Evolutionary conservation across 441 rosid genomes (phyloP).

Genomic region (Jatropha multifida): DNA sequence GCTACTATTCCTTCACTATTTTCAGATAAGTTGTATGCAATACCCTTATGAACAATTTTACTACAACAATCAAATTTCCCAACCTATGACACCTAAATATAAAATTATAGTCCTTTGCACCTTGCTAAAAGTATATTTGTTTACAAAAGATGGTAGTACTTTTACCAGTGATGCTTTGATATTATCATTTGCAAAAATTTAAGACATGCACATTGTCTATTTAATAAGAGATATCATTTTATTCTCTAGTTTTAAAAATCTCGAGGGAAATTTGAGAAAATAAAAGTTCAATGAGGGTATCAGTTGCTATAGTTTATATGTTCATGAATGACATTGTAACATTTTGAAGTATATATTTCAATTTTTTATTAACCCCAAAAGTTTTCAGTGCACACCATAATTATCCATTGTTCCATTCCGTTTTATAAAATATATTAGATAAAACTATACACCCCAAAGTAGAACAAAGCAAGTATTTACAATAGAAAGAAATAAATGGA

Average conservation of each 20-base stretch:
- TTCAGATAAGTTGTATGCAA: too few relatives aligned
- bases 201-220: background rate
- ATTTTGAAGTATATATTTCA: background rate
- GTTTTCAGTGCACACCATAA: too few relatives aligned
- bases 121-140: background rate
- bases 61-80: background rate
- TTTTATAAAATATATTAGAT: background rate
- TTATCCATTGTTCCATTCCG: too few relatives aligned
- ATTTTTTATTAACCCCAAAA: background rate
- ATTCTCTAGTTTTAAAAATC: background rate
- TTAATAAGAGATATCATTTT: background rate
- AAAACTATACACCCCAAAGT: background rate
- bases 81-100: background rate
- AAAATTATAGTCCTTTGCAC: background rate
- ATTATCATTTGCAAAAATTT: background rate
- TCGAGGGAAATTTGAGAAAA: background rate
- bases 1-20: background rate
- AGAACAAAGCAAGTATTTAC: background rate
- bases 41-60: background rate
- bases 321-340: background rate
- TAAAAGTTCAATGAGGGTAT: background rate
- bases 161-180: background rate
- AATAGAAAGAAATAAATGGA: background rate
- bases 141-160: background rate
- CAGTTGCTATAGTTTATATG: background rate